Evolutionary conservation across 2,329 filamentous ascomycete species (phyloP).

Genomic region (Rhinocladiella mackenziei): DNA sequence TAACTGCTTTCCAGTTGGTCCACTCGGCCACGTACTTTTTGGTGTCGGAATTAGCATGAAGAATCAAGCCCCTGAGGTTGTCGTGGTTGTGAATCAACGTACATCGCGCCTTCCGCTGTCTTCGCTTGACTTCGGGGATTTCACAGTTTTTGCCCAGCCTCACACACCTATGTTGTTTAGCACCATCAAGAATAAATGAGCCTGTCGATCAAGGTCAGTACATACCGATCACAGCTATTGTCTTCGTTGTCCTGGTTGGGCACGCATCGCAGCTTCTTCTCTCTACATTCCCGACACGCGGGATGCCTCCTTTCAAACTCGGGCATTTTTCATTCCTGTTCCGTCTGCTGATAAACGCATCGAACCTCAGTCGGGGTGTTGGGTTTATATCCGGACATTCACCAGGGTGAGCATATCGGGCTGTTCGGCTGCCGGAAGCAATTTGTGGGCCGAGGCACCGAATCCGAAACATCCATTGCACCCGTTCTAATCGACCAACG

Average conservation of each 20-base stretch:
- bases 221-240: constrained; percentile 13
- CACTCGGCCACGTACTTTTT: constrained; percentile 16
- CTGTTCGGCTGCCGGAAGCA: too few relatives aligned
- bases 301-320: constrained; percentile 18
- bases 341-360: too few relatives aligned
- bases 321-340: constrained; percentile 6
- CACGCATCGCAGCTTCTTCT: constrained; percentile 19
- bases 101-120: constrained; percentile 17
- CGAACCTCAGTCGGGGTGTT: too few relatives aligned
- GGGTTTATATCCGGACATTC: too few relatives aligned
- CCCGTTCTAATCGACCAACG: too few relatives aligned
- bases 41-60: too few relatives aligned
- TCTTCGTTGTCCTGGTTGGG: constrained; percentile 4
- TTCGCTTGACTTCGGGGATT: constrained; percentile 19
- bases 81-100: too few relatives aligned
- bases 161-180: constrained; percentile 5
- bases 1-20: constrained; percentile 21
- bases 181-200: neutral
- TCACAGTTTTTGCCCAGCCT: constrained; percentile 17
- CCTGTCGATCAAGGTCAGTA: neutral
- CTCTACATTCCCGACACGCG: constrained; percentile 15
- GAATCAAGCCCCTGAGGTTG: too few relatives aligned
- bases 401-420: too few relatives aligned
- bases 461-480: too few relatives aligned
- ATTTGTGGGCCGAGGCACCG: too few relatives aligned